Conservation (phyloP, 768 basidiomycete genomes). For the Termitomyces sp. region DNA sequence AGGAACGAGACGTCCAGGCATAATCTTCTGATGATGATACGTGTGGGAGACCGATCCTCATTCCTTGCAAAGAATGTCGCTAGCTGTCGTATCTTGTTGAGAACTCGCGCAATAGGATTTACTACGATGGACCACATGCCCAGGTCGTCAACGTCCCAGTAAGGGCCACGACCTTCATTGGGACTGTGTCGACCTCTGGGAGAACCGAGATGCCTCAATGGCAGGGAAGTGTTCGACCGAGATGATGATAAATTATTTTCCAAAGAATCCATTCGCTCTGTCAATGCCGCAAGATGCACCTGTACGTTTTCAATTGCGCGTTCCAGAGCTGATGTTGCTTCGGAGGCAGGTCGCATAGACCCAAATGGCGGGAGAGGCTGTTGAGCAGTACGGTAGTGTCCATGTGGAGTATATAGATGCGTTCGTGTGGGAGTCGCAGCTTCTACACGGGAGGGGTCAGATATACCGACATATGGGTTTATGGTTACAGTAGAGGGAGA, state of each 20-base stretch:
- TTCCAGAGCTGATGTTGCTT: slow-evolving; percentile 65
- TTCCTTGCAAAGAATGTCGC: slow-evolving; percentile 56
- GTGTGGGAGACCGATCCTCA: slow-evolving; percentile 60
- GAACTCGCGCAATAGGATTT: slow-evolving; percentile 54
- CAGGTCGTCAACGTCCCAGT: slow-evolving; percentile 77
- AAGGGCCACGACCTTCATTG: slow-evolving; percentile 28
- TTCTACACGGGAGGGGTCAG: slow-evolving; percentile 35
- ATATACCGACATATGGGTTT: slow-evolving; percentile 34
- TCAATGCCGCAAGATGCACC: slow-evolving; percentile 75
- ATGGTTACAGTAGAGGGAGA: slow-evolving; percentile 36
- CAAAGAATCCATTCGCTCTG: slow-evolving; percentile 75
- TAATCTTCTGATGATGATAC: slow-evolving; percentile 67
- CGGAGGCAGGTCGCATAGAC: slow-evolving; percentile 42
- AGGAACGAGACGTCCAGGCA: slow-evolving; percentile 79
- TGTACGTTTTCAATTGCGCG: slow-evolving; percentile 78
- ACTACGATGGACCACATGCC: slow-evolving; percentile 80
- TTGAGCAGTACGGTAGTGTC: slow-evolving; percentile 31
- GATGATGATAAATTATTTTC: slow-evolving; percentile 42
- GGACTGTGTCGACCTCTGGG: slow-evolving; percentile 44
- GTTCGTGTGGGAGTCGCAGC: slow-evolving; percentile 30
- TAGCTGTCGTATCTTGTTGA: slow-evolving; percentile 46
- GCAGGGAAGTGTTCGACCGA: slow-evolving; percentile 35
- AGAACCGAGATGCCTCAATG: slow-evolving; percentile 36
- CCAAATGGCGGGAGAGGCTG: slow-evolving; percentile 32
- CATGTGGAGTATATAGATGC: slow-evolving; percentile 30